Base-by-base conservation (phyloP, 495 filamentous ascomycete species). In the Chaetomium cochliodes region DNA sequence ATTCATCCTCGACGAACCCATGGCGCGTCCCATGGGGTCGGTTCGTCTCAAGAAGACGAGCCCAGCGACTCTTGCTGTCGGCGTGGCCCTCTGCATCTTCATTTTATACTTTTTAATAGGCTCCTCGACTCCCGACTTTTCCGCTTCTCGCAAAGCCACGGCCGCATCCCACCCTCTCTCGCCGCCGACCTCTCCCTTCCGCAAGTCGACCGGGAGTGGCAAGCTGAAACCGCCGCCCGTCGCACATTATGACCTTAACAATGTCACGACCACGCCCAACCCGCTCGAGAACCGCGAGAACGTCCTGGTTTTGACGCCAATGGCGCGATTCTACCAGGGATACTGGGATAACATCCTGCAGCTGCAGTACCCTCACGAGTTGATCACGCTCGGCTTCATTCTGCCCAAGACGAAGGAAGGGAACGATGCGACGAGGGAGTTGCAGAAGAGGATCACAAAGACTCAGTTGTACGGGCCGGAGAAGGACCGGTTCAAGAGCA, bases 321-420 rank as follows among this genome's bases (percentile, higher is more conserved):
- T 98, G 72, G 90, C 91, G 50, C 85, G 89, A 69, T 98, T 98
- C 79, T 98, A 97, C 77, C 87, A 89, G 67, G 88, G 80, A 66
- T 98, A 97, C 81, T 98, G 96, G 96, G 89, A 93, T 68, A 98
- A 98, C 73, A 80, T 98, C n/a, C 77, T 91, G 49, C 84, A 85
- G 67, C 80, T 98, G 52, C 82, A 76, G 70, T 98, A 97, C 74
- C 96, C 94, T 11, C 96, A 96, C 78, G 92, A 96, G 52, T 81
- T 98, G 49, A 92, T 98, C 70, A 92, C 91, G 0, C 80, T 98
- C 26, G 94, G 91, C n/a, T 98, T 97, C 78, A 98, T 98, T 71
- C 85, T 96, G 30, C 96, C 94, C 11, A 93, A 93, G 74, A 94
- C 87, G 50, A 87, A 87, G 65, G 92, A 96, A 58, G 94, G 94